Base-by-base conservation (phyloP, 2,329 filamentous ascomycete species). In the Dactylellina cionopaga region DNA sequence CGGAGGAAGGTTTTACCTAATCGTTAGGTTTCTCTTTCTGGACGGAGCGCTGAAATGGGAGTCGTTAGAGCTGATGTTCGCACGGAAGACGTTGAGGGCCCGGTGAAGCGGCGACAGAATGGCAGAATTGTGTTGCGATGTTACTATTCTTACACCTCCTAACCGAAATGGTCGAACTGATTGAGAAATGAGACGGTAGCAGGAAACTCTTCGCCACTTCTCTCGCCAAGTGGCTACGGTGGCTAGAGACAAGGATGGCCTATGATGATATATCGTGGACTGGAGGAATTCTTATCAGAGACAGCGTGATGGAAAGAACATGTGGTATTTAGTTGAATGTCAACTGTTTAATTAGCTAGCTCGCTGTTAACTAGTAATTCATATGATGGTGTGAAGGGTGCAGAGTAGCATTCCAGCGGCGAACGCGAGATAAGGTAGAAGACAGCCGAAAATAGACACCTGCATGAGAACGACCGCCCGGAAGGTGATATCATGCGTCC, bases 21-120 rank as follows among this genome's bases (percentile, higher is more conserved):
- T 58, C 33, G 41, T 58, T 35, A 55, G n/a, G n/a, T n/a, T n/a
- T n/a, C n/a, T n/a, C n/a, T n/a, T n/a, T n/a, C n/a, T n/a, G n/a
- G n/a, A n/a, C n/a, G n/a, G n/a, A n/a, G n/a, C n/a, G n/a, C n/a
- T n/a, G n/a, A n/a, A n/a, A n/a, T n/a, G n/a, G n/a, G n/a, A n/a
- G n/a, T n/a, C 10, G n/a, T 11, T 5, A 31, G 31, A 43, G 5
- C 17, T 25, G 22, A 25, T 17, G n/a, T 59, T 69, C 54, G 64
- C 64, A 60, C 29, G 13, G 64, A 69, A 29, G 37, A 55, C 64
- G 64, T 41, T 54, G 64, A 63, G 47, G 49, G 49, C 33, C 65
- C 65, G 65, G 65, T 54, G 65, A 70, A 51, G 65, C 56, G 65
- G 65, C 65, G 65, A 70, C 11, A 44, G n/a, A n/a, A 25, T 10